Evolutionary conservation across 495 filamentous ascomycete genomes (phyloP).

Genomic region (Penicillium psychrofluorescens): DNA sequence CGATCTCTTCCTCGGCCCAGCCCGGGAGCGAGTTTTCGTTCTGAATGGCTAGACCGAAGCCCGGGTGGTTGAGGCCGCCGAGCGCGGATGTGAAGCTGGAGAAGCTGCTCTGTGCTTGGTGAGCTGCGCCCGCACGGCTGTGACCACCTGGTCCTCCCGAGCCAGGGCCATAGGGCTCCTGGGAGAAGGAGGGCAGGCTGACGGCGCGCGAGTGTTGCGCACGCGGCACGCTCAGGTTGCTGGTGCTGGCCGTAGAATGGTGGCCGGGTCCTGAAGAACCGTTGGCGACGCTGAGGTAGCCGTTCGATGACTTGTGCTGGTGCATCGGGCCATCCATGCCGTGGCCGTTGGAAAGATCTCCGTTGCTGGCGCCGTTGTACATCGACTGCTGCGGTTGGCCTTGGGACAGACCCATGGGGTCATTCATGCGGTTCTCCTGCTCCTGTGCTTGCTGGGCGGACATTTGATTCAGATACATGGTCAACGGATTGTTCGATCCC

Average conservation of each 20-base stretch:
- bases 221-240: conserved; percentile 48
- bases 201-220: conserved; percentile 78
- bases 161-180: conserved; percentile 48
- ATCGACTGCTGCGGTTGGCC: conserved; percentile 40
- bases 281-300: conserved; percentile 57
- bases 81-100: conserved; percentile 51
- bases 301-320: conserved; percentile 50
- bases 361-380: conserved; percentile 41
- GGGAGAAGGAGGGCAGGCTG: conserved; percentile 68
- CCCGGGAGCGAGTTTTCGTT: conserved; percentile 57
- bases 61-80: conserved; percentile 49
- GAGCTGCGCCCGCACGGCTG: conserved; percentile 36
- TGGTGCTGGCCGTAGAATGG: conserved; percentile 59
- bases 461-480: conserved; percentile 87
- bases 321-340: conserved; percentile 41
- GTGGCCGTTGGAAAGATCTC: conserved; percentile 48
- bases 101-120: conserved; percentile 50
- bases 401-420: conserved; percentile 49
- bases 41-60: conserved; percentile 56
- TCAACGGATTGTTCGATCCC: conserved; percentile 78
- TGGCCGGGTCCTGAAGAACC: conserved; percentile 49
- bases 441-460: conserved; percentile 68
- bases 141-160: conserved; percentile 30
- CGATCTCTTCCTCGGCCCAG: conserved; percentile 59
- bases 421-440: conserved; percentile 44